A percentile compares a stretch with the other conserved stretches of the same genome.
These are phyloP conservation scores for Boletellus ananiceps DNA, from an alignment of 768 basidiomycete genomes.

Conservation along the genomic window DNA sequence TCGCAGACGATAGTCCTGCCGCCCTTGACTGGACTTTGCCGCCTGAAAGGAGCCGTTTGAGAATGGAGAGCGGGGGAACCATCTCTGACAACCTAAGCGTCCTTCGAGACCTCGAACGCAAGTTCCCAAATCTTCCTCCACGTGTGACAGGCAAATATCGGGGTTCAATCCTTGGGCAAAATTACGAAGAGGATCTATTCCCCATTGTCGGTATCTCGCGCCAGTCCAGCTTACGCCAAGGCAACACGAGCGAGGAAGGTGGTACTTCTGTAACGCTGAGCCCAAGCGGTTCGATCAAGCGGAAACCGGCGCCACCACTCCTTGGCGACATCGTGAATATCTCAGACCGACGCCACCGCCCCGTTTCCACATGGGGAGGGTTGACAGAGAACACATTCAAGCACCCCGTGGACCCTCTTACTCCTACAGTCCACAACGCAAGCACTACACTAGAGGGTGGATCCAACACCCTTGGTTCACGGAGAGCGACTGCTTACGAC, in stretches of 20 bases:
- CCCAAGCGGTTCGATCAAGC: constrained; percentile 24
- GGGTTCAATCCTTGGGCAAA: constrained; percentile 22
- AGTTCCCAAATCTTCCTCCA: constrained; percentile 51
- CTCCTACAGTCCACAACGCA: constrained; percentile 6
- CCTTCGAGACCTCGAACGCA: constrained; percentile 47
- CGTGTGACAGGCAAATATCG: constrained; percentile 28
- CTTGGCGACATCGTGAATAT: constrained; percentile 14
- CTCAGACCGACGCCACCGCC: constrained; percentile 5
- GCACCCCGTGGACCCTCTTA: constrained; percentile 1
- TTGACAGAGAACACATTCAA: constrained; percentile 7
- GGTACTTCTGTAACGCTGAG: constrained; percentile 3
- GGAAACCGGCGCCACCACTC: constrained; percentile 29
- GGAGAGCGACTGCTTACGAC: constrained; percentile 12
- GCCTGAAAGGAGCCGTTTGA: constrained; percentile 6
- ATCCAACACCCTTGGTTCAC: constrained; percentile 8
- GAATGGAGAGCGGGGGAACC: constrained; percentile 23
- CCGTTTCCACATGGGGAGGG: constrained; percentile 23
- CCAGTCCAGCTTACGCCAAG: constrained; percentile 18
- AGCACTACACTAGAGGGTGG: background rate
- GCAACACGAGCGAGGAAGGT: constrained; percentile 13
- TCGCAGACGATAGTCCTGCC: background rate
- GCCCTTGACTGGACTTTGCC: constrained; percentile 11
- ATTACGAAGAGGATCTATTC: constrained; percentile 20
- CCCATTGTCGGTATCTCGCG: constrained; percentile 23
- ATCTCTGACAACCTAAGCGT: constrained; percentile 41